These are phyloP conservation scores for Neurospora sp. DNA, from an alignment of 495 filamentous ascomycete species.

Conservation along the genomic window DNA sequence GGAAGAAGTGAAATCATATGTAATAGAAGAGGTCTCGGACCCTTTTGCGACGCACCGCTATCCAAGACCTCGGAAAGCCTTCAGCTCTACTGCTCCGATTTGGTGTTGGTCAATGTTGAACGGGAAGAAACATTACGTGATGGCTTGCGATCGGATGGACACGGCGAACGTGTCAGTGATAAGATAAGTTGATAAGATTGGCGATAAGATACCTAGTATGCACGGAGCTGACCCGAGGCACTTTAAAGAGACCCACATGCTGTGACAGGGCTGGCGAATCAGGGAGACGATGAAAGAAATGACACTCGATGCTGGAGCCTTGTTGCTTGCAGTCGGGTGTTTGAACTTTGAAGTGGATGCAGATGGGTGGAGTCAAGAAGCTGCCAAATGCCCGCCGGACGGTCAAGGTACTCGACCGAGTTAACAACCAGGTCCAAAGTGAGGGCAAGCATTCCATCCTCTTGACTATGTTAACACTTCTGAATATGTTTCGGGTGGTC, in stretches of 20 bases:
- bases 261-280: background rate
- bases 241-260: background rate
- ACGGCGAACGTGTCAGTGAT: background rate
- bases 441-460: background rate
- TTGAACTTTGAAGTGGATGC: background rate
- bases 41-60: background rate
- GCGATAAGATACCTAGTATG: background rate
- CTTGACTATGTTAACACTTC: background rate
- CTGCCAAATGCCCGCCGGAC: background rate
- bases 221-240: background rate
- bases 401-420: background rate
- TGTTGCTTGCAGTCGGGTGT: background rate
- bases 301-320: background rate
- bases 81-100: background rate
- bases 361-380: background rate
- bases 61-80: background rate
- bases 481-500: background rate
- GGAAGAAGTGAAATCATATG: background rate
- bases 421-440: background rate
- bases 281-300: background rate
- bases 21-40: background rate
- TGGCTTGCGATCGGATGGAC: background rate
- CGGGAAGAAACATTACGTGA: background rate
- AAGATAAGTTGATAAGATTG: background rate
- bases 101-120: background rate